These are phyloP conservation scores for Saccharomycopsis crataegensis DNA, from an alignment of 1,139 yeast species.

Conservation along the genomic window DNA sequence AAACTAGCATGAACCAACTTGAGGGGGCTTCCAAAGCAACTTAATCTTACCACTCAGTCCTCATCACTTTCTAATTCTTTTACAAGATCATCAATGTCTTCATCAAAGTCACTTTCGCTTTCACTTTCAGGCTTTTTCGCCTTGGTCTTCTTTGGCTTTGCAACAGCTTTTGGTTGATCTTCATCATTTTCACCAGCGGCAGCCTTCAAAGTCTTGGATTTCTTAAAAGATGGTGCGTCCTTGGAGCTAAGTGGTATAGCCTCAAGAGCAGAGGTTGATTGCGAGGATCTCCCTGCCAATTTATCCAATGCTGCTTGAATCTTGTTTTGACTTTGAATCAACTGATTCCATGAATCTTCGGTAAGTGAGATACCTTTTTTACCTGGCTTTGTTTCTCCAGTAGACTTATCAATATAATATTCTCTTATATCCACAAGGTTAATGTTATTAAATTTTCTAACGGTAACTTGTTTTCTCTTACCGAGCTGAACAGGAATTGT, in stretches of 20 bases:
- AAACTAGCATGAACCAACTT: no score
- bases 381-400: conserved; percentile 64
- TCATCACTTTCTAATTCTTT: conserved; percentile 17
- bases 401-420: conserved; percentile 55
- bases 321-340: conserved; percentile 45
- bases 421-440: conserved; percentile 76
- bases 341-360: conserved; percentile 55
- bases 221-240: no score
- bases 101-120: conserved; percentile 17
- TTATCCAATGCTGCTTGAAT: conserved; percentile 53
- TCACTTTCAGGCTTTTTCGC: conserved; percentile 9
- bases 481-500: conserved; percentile 33
- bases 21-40: no score
- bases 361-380: conserved; percentile 79
- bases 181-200: background rate
- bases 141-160: conserved; percentile 20
- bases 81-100: conserved; percentile 14
- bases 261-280: no score
- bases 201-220: background rate
- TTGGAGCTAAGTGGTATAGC: no score
- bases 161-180: conserved; percentile 1
- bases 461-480: conserved; percentile 62
- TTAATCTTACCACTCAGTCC: background rate
- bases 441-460: conserved; percentile 58
- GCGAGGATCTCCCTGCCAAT: conserved; percentile 31